phyloP scores from a whole-genome alignment of 2,329 filamentous ascomycete species.

The Trematosphaeria pertusa region DNA sequence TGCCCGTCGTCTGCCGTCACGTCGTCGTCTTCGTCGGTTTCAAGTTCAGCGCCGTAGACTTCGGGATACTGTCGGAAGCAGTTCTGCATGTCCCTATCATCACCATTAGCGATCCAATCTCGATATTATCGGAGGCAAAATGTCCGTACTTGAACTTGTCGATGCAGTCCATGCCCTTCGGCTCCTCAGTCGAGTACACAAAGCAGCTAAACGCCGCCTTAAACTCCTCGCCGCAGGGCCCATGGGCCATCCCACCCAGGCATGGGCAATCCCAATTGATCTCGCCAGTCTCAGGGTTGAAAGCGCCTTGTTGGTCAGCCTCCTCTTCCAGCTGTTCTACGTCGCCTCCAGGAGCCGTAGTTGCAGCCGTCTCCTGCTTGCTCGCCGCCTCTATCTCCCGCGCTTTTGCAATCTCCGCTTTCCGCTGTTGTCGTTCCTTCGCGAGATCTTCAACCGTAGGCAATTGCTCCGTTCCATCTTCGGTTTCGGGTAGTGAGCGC shows the following conservation, averaged over 20 bases:
- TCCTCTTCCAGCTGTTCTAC: conserved; percentile 76
- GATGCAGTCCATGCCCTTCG: conserved; percentile 97
- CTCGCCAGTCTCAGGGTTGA: conserved; percentile 98
- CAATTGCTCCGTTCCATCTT: conserved; percentile 49
- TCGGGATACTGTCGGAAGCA: conserved; percentile 95
- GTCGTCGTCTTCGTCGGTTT: conserved; percentile 74
- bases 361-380: conserved; percentile 13
- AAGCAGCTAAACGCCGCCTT: conserved; percentile 97
- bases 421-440: conserved; percentile 49
- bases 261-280: conserved; percentile 99
- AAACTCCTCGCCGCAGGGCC: conserved; percentile 95
- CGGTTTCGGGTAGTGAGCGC: conserved; percentile 48
- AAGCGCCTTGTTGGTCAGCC: conserved; percentile 85
- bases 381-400: conserved; percentile 19
- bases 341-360: conserved; percentile 41
- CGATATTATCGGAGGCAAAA: too few species aligned
- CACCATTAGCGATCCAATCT: conserved; percentile 9
- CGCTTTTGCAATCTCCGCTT: conserved; percentile 40
- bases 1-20: conserved; percentile 34
- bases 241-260: conserved; percentile 94
- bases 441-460: conserved; percentile 55
- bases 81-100: conserved; percentile 85
- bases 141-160: conserved; percentile 97
- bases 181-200: conserved; percentile 91
- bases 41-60: conserved; percentile 87